Evolutionary conservation across 805 yeast species (phyloP).

Genomic region (Isabelozyma gotoi): DNA sequence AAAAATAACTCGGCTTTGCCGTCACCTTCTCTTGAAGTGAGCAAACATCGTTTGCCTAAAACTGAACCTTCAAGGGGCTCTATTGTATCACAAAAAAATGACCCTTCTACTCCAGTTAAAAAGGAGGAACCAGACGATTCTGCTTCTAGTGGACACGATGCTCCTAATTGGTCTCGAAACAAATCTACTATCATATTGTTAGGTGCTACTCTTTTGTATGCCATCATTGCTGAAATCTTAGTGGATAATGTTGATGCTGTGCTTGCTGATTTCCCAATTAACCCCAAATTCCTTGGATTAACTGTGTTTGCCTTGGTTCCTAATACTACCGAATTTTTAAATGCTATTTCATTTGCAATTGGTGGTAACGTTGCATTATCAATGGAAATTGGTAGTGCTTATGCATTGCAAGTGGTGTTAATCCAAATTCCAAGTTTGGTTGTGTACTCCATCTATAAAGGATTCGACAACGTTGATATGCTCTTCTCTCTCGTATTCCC

Average conservation of each 20-base stretch:
- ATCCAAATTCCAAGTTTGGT: slow-evolving; percentile 92
- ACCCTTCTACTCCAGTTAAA: neutral
- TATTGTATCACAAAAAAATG: slow-evolving; percentile 1
- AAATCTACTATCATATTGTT: slow-evolving; percentile 82
- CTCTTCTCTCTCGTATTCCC: slow-evolving; percentile 88
- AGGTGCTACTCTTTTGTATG: slow-evolving; percentile 83
- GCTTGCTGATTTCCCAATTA: slow-evolving; percentile 70
- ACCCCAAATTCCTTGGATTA: slow-evolving; percentile 88
- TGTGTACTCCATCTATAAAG: slow-evolving; percentile 58
- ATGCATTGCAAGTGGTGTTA: slow-evolving; percentile 92
- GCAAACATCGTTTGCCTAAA: slow-evolving; percentile 12
- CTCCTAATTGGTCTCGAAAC: slow-evolving; percentile 92
- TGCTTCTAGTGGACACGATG: slow-evolving; percentile 69
- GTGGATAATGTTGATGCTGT: slow-evolving; percentile 93
- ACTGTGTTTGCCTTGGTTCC: slow-evolving; percentile 96
- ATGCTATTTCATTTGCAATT: slow-evolving; percentile 95
- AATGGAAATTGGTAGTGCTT: slow-evolving; percentile 98
- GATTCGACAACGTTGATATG: slow-evolving; percentile 38
- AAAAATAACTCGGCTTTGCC: slow-evolving; percentile 9
- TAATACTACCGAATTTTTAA: slow-evolving; percentile 92
- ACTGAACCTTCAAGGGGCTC: slow-evolving; percentile 1
- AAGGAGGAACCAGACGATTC: slow-evolving; percentile 18
- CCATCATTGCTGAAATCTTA: slow-evolving; percentile 89
- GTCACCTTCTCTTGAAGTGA: slow-evolving; percentile 17
- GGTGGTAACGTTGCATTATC: slow-evolving; percentile 95